A percentile compares a stretch with the other conserved stretches of the same genome.
phyloP scores from a whole-genome alignment of 306 rosid species.

The Acacia acuminata region DNA sequence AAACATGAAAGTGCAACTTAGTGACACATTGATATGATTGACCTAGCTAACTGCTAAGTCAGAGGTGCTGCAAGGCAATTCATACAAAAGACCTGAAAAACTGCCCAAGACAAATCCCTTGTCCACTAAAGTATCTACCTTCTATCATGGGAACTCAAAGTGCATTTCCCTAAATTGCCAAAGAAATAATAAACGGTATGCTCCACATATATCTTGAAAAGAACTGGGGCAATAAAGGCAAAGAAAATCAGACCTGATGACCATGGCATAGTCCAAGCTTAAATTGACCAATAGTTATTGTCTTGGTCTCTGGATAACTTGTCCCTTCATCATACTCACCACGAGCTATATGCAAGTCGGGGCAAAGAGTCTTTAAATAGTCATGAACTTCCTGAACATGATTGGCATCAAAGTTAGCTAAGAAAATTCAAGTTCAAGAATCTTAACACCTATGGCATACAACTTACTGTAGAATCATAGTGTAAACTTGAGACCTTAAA shows the following conservation, averaged over 20 bases:
- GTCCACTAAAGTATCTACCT: neutral
- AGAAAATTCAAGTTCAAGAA: slow-evolving; percentile 31
- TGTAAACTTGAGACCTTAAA: neutral
- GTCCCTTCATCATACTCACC: slow-evolving; percentile 96
- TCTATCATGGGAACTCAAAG: neutral
- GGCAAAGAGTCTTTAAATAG: slow-evolving; percentile 96
- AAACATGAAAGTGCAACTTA: neutral
- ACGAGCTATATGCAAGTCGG: slow-evolving; percentile 88
- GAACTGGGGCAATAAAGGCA: slow-evolving; percentile 9
- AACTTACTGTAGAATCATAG: neutral
- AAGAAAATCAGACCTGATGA: slow-evolving; percentile 69
- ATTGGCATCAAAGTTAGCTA: slow-evolving; percentile 27
- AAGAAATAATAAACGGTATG: neutral
- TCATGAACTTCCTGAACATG: slow-evolving; percentile 90
- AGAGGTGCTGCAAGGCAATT: neutral
- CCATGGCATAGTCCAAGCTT: slow-evolving; percentile 97
- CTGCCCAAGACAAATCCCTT: neutral
- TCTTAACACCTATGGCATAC: neutral
- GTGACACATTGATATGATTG: neutral
- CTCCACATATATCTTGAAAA: slow-evolving; percentile 13
- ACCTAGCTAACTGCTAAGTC: neutral
- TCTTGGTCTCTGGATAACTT: slow-evolving; percentile 90
- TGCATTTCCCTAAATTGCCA: neutral
- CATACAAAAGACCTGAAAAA: slow-evolving; percentile 7
- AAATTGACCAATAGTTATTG: slow-evolving; percentile 95